These are phyloP conservation scores for Novakomyces olei DNA, from an alignment of 805 yeast species.

Conservation along the genomic window DNA sequence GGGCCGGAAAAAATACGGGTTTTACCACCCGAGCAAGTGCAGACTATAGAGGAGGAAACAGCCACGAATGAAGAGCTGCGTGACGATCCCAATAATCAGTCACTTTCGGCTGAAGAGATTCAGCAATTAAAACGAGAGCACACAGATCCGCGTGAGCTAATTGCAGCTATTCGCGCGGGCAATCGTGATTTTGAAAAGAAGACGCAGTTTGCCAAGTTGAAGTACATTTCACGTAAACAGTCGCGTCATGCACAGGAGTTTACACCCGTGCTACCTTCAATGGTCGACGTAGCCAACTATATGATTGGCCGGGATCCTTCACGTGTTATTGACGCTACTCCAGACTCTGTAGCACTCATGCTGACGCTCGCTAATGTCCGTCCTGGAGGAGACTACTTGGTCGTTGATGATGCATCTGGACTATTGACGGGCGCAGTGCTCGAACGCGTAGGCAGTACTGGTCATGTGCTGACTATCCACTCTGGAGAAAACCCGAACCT, in stretches of 20 bases:
- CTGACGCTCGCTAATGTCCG: constrained; percentile 60
- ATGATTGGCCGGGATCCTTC: constrained; percentile 57
- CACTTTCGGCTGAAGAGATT: constrained; percentile 55
- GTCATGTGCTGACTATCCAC: constrained; percentile 53
- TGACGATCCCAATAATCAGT: constrained; percentile 50
- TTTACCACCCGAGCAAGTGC: constrained; percentile 5
- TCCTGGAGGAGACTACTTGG: constrained; percentile 74
- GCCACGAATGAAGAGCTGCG: constrained; percentile 40
- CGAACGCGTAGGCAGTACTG: constrained; percentile 62
- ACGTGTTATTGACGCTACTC: constrained; percentile 56
- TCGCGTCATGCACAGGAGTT: constrained; percentile 74
- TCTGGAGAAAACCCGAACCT: constrained; percentile 86
- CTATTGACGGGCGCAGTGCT: constrained; percentile 62
- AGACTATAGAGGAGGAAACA: constrained; percentile 26
- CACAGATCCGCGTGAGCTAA: constrained; percentile 36
- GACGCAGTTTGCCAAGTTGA: constrained; percentile 74
- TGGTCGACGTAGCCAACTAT: constrained; percentile 48
- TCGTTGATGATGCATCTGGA: constrained; percentile 90
- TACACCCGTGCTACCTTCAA: constrained; percentile 53
- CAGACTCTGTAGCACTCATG: constrained; percentile 60
- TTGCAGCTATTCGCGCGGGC: constrained; percentile 57
- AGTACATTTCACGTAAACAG: constrained; percentile 76
- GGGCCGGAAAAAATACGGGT: constrained; percentile 22
- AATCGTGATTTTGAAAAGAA: constrained; percentile 77
- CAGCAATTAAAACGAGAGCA: constrained; percentile 38